phyloP scores from a whole-genome alignment of 1,139 yeast species.

The Sugiyamaella paludigena region DNA sequence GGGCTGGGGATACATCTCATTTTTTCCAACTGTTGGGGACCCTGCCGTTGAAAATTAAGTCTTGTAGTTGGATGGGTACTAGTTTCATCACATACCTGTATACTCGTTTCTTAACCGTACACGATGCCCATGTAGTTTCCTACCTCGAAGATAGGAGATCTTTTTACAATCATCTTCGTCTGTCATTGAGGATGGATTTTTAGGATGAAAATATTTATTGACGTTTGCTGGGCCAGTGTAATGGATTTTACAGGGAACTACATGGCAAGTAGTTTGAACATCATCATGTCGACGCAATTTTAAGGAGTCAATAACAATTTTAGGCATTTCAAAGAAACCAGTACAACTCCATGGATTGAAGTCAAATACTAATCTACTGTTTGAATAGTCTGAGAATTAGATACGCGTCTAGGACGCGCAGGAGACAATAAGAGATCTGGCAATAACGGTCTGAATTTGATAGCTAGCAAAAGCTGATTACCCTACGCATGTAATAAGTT shows the following conservation, averaged over 20 bases:
- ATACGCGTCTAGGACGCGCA: no score
- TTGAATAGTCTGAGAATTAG: no score
- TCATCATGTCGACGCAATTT: background rate
- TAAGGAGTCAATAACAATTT: constrained; percentile 1
- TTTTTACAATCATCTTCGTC: constrained; percentile 2
- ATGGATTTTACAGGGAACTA: constrained; percentile 32
- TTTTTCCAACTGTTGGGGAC: no score
- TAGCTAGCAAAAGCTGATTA: no score
- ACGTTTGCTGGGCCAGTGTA: constrained; percentile 30
- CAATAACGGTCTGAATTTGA: no score
- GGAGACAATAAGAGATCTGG: no score
- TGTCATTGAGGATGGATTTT: background rate
- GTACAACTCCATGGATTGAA: no score
- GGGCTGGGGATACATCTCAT: no score
- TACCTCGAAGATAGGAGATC: constrained; percentile 25
- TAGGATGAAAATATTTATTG: constrained; percentile 21
- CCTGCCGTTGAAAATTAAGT: no score
- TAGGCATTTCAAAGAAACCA: background rate
- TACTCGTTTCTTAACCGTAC: constrained; percentile 22
- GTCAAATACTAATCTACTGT: no score
- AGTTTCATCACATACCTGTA: constrained; percentile 18
- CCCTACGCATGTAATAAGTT: no score
- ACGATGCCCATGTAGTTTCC: constrained; percentile 26
- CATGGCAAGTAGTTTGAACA: constrained; percentile 20
- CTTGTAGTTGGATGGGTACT: no score